These are phyloP conservation scores for Rhodamnia rubescens DNA, from an alignment of 345 rosid species.

Conservation along the genomic window DNA sequence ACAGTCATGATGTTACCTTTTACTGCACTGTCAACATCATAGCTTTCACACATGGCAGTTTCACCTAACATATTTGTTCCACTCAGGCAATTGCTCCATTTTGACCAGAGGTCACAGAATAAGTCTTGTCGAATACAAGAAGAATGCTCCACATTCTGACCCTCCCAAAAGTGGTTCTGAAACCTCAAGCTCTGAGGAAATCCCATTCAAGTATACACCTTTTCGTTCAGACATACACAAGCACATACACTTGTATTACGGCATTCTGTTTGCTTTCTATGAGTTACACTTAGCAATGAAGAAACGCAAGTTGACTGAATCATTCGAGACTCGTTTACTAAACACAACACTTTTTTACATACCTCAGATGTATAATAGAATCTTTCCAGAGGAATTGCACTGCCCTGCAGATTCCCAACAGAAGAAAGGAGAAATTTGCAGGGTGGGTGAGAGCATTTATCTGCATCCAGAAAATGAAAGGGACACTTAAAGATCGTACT, in stretches of 20 bases:
- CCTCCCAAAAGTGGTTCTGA: not conserved
- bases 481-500: not conserved
- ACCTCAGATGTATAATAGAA: conserved; percentile 37
- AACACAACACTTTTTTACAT: not conserved
- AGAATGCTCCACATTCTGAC: not conserved
- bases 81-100: not conserved
- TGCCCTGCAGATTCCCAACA: conserved; percentile 12
- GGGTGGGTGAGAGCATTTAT: conserved; percentile 21
- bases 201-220: not conserved
- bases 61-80: not conserved
- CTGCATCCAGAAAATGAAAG: conserved; percentile 12
- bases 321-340: not conserved
- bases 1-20: not conserved
- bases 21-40: not conserved
- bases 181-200: not conserved
- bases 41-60: not conserved
- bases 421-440: conserved; percentile 16
- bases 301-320: not conserved
- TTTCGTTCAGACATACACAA: not conserved
- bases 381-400: conserved; percentile 13
- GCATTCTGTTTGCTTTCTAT: not conserved
- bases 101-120: not conserved
- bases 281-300: not conserved
- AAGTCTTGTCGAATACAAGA: not conserved
- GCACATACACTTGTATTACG: not conserved